Evolutionary conservation across 306 rosid genomes (phyloP), one percentile per base, ranked within the genome.

Genomic region (Geum urbanum): DNA sequence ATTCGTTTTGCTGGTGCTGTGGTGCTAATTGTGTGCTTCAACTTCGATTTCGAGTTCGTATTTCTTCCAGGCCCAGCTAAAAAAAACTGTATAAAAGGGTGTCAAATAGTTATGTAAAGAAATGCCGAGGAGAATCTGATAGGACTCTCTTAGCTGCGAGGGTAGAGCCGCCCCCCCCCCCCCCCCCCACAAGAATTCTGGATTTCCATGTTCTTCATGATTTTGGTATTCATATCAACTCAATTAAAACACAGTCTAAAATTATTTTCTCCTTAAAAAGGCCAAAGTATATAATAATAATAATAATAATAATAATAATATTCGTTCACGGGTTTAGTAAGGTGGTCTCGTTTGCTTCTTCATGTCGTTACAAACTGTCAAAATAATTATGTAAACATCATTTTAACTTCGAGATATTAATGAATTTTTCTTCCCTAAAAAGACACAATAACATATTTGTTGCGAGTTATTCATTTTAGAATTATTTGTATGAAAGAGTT

Each of bases 91-190:
- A 65, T 48, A 13, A 22, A 48, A 14, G 55, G 74, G 27, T 24
- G 64, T 24, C 35, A 7, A 70, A 15, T 53, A 39, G 49, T 67
- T 67, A 13, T n/a, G 18, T 37, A n/a, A 52, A 13, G 27, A 39
- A 68, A 18, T 51, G 35, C 57, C 7, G 0, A 39, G 37, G 5
- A 37, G 48, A 67, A 35, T 50, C 56, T 50, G 46, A 32, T 68
- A 66, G 47, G 68, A 22, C 74, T 59, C 68, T 49, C 62, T 16
- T 67, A 51, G 32, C 65, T 59, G 65, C 2, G 15, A 24, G 14
- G 62, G 0, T 56, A 56, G 3, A 24, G 2, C n/a, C n/a, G n/a
- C n/a, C n/a, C n/a, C n/a, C n/a, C n/a, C n/a, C n/a, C n/a, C n/a
- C 32, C 32, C 32, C 32, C 32, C 32, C 32, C 32, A 1, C 32